Evolutionary conservation across 2,329 filamentous ascomycete genomes (phyloP), one percentile per base, ranked within the genome.

Genomic region (Fusarium nanum): DNA sequence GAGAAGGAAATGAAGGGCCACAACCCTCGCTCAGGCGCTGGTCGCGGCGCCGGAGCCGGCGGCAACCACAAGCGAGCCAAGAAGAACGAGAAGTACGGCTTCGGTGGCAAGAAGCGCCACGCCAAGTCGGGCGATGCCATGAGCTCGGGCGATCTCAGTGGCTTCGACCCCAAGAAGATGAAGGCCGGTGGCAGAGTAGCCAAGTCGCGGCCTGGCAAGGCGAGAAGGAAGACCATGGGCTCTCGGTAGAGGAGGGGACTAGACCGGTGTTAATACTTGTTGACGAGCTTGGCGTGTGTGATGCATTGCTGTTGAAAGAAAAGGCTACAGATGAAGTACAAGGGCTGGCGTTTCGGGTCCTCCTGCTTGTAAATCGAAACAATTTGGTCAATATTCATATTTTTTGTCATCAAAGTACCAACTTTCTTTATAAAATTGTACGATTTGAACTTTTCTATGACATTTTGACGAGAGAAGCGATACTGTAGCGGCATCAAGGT

Each of bases 41-140:
- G 80, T 67, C 80, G 82, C 60, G 76, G 60, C 20, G 61, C 65
- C 28, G 74, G 71, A 73, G 64, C 52, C 25, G 80, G 83, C 27
- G 92, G 83, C 27, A 92, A 90, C 77, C 76, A 79, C 69, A 98
- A 98, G 85, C 91, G 96, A 65, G 88, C 92, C 79, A 97, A 97
- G 89, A 97, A 97, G 85, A 91, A 99, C 78, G 88, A 92, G 72
- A 98, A 97, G 84, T 98, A 91, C 79, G 96, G 96, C 25, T 97
- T 95, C 77, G 96, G 96, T 65, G 96, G 96, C 75, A 98, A 97
- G 89, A 99, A 99, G 87, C 87, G 92, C 58, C 90, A 94, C 79
- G 82, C 87, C 60, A 99, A 99, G 88, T 97, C 94, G 66, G 93
- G 93, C 73, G 94, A 98, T 81, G 94, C 94, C 50, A 78, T 87